Evolutionary conservation across 176 grass and related monocot species (phyloP).

Genomic region (Puccinellia tenuiflora): DNA sequence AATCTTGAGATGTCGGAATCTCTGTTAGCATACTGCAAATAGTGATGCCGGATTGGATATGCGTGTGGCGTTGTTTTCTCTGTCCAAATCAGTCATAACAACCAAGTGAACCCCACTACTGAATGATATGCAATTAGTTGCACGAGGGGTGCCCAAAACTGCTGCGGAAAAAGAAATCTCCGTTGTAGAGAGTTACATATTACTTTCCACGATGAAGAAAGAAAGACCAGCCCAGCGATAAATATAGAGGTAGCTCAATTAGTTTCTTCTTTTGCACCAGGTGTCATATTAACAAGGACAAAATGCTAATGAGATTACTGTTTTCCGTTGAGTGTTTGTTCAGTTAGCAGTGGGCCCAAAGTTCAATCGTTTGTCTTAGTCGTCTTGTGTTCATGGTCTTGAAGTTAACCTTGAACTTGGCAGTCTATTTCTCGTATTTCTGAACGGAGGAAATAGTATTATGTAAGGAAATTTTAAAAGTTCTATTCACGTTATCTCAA

Average conservation of each 20-base stretch:
- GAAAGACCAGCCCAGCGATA: neutral
- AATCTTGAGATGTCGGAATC: constrained; percentile 32
- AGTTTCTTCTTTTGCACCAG: neutral
- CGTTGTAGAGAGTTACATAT: neutral
- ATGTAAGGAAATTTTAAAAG: neutral
- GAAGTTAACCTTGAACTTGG: neutral
- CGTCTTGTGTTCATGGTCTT: neutral
- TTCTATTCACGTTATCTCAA: neutral
- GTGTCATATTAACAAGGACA: neutral
- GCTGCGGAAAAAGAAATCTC: neutral
- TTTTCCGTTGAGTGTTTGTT: neutral
- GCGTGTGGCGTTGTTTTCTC: constrained; percentile 8
- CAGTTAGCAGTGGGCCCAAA: neutral
- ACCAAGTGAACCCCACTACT: neutral
- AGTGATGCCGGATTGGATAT: constrained; percentile 12
- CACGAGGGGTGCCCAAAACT: neutral
- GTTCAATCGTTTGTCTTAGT: neutral
- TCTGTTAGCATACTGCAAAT: constrained; percentile 2
- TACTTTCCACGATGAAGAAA: neutral
- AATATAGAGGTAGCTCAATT: neutral
- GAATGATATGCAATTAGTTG: neutral
- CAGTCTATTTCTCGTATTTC: neutral
- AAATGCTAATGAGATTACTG: neutral
- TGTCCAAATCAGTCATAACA: constrained; percentile 10
- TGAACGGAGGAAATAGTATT: neutral